Evolutionary conservation across 805 yeast genomes (phyloP).

Genomic region (Metschnikowia colocasiae): DNA sequence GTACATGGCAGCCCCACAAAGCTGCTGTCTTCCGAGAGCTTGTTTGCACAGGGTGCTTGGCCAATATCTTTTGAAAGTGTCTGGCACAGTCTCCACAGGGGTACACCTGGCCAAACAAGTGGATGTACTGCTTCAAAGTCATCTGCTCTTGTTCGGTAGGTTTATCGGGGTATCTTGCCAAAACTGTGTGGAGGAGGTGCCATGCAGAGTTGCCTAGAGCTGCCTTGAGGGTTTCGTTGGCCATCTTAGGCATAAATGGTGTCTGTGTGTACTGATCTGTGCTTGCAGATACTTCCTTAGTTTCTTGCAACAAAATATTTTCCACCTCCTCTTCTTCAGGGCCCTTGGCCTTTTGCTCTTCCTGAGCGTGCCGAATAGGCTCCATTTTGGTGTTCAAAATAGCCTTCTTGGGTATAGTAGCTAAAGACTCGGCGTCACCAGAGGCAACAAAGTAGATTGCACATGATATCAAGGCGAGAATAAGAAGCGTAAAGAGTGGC

Average conservation of each 20-base stretch:
- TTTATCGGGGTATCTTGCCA: conserved; percentile 85
- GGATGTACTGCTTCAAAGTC: conserved; percentile 61
- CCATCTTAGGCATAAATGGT: conserved; percentile 92
- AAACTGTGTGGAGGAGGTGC: conserved; percentile 84
- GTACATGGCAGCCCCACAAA: conserved; percentile 85
- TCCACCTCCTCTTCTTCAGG: neutral
- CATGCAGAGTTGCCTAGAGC: conserved; percentile 90
- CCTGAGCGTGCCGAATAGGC: neutral
- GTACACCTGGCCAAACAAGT: conserved; percentile 82
- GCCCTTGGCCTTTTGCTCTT: neutral
- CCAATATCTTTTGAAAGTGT: conserved; percentile 71
- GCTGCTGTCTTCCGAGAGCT: conserved; percentile 76
- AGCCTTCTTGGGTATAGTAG: conserved; percentile 2
- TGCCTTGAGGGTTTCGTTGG: conserved; percentile 75
- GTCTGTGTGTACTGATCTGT: conserved; percentile 25
- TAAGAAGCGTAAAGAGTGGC: conserved; percentile 14
- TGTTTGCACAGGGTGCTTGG: conserved; percentile 80
- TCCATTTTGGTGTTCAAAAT: neutral
- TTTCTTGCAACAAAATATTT: neutral
- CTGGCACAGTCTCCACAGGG: conserved; percentile 98
- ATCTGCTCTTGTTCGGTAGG: conserved; percentile 64
- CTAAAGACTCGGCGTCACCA: conserved; percentile 13
- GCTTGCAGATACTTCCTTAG: neutral
- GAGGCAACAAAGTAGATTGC: conserved; percentile 19
- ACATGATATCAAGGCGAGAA: conserved; percentile 14